Evolutionary conservation across 257 asterid species (phyloP).

Genomic region (Echites panduratus): DNA sequence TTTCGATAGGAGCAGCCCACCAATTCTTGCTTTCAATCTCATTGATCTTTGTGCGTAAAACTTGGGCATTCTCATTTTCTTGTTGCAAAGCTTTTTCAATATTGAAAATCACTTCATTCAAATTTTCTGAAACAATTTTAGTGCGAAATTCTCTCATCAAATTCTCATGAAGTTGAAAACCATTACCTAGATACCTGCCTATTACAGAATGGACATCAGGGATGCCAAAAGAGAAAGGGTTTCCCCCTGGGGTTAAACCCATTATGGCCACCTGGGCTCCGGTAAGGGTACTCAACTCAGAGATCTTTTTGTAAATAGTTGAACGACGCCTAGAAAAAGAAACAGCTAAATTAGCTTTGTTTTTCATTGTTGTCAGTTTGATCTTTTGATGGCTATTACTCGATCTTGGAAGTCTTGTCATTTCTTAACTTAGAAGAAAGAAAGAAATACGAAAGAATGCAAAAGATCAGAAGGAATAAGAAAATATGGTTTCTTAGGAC

Average conservation of each 20-base stretch:
- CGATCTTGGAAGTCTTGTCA: constrained; percentile 1
- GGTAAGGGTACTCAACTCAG: constrained; percentile 7
- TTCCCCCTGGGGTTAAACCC: constrained; percentile 6
- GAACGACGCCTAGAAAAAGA: constrained; percentile 8
- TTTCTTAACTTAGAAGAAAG: neutral
- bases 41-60: neutral
- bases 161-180: neutral
- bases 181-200: neutral
- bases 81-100: neutral
- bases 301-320: neutral
- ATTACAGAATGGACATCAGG: neutral
- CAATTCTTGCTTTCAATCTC: neutral
- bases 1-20: too few species aligned
- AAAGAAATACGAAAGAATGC: too few species aligned
- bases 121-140: neutral
- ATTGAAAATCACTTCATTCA: neutral
- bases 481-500: too few species aligned
- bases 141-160: neutral
- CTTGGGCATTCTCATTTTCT: neutral
- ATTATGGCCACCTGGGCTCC: constrained; percentile 6
- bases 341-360: neutral
- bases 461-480: too few species aligned
- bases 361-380: constrained; percentile 5
- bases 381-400: constrained; percentile 13
- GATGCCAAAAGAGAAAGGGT: constrained; percentile 9